These are phyloP conservation scores for Diaporthe sp. DNA, from an alignment of 2,329 filamentous ascomycete species.

Conservation along the genomic window DNA sequence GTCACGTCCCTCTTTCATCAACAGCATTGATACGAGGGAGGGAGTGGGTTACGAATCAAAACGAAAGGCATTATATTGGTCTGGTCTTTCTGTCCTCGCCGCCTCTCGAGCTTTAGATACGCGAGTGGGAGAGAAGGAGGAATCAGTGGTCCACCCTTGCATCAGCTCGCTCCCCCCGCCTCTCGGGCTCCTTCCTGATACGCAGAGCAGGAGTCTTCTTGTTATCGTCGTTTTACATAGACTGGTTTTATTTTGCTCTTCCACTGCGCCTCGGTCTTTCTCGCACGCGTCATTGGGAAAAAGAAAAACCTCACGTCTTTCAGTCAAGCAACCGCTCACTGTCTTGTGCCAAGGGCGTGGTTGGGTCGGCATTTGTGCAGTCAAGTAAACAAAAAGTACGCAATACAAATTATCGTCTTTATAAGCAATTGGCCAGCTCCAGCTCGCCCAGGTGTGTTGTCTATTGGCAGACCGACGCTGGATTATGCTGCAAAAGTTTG, in stretches of 20 bases:
- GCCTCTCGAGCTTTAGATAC: conserved; percentile 37
- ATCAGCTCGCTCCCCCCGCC: conserved; percentile 37
- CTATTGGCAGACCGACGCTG: too few relatives aligned
- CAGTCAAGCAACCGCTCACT: not conserved
- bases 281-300: conserved; percentile 6
- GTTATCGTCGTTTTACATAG: conserved; percentile 42
- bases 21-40: conserved; percentile 37
- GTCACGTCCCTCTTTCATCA: conserved; percentile 39
- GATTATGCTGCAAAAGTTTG: not conserved
- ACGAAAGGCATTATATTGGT: conserved; percentile 34
- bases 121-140: conserved; percentile 34
- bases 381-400: conserved; percentile 9
- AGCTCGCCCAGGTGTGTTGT: not conserved
- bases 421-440: not conserved
- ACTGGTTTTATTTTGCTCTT: conserved; percentile 39
- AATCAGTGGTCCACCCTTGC: conserved; percentile 38
- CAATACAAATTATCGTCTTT: conserved; percentile 8
- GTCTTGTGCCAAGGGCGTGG: conserved; percentile 1
- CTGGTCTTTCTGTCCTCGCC: conserved; percentile 32
- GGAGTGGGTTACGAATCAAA: conserved; percentile 33
- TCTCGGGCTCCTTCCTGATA: conserved; percentile 25
- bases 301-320: not conserved
- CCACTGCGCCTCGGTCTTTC: conserved; percentile 11
- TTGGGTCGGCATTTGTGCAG: not conserved
- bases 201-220: conserved; percentile 41